Evolutionary conservation across 2,329 filamentous ascomycete species (phyloP).

Genomic region (Colletotrichum sp.): DNA sequence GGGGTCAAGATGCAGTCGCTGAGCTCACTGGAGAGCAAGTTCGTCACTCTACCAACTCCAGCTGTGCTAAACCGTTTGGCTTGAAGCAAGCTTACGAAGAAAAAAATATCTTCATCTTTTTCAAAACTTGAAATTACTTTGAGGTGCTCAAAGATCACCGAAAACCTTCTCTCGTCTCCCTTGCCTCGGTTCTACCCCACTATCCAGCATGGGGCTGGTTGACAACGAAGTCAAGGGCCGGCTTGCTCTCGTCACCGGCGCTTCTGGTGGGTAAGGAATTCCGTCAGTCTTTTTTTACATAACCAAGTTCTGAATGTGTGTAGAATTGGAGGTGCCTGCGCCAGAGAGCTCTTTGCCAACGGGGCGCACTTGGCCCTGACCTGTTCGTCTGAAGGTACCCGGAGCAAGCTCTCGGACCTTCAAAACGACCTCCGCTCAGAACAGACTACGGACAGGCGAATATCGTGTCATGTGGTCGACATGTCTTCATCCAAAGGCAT

Average conservation of each 20-base stretch:
- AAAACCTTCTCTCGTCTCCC: not conserved
- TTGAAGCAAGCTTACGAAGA: not conserved
- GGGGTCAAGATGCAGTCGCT: not conserved
- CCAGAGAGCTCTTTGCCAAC: slow-evolving; percentile 55
- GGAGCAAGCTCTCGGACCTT: slow-evolving; percentile 1
- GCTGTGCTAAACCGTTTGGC: not conserved
- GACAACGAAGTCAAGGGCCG: slow-evolving; percentile 55
- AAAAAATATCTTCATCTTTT: no score
- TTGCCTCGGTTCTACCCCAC: not conserved
- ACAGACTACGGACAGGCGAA: slow-evolving; percentile 14
- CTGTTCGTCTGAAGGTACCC: slow-evolving; percentile 37
- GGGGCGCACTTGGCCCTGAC: slow-evolving; percentile 63
- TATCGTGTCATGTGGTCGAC: slow-evolving; percentile 64
- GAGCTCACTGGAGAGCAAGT: not conserved
- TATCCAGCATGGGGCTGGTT: not conserved
- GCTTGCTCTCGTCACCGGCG: slow-evolving; percentile 64
- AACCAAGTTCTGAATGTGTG: not conserved
- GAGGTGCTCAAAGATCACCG: not conserved
- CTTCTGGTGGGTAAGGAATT: slow-evolving; percentile 60
- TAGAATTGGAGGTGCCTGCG: slow-evolving; percentile 66
- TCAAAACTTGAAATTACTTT: no score
- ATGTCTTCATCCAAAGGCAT: slow-evolving; percentile 59
- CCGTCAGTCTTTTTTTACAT: not conserved
- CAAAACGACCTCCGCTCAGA: not conserved
- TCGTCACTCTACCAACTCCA: not conserved